A percentile compares a stretch with the other conserved stretches of the same genome.
phyloP scores from a whole-genome alignment of 192 early-diverging fungal species.

The Gryganskiella cystojenkinii region DNA sequence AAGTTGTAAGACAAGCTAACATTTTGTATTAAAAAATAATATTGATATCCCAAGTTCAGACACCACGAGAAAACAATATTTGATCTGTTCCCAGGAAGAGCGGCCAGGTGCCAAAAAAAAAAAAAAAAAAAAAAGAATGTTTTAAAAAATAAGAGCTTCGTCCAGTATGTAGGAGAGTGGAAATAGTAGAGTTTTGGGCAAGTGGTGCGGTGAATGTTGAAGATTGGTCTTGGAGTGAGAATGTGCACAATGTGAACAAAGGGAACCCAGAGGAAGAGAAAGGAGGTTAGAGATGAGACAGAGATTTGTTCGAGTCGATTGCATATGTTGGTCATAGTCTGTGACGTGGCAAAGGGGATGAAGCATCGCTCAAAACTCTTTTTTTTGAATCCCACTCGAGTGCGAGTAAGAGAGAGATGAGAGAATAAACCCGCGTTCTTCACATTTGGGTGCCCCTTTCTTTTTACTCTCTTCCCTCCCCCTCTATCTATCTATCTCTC shows the following conservation, averaged over 20 bases:
- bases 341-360: constrained; percentile 38
- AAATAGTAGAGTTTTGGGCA: too few species aligned
- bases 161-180: too few species aligned
- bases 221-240: too few species aligned
- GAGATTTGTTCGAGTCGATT: neutral
- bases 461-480: constrained; percentile 2
- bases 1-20: constrained; percentile 25
- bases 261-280: too few species aligned
- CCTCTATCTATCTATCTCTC: neutral
- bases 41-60: neutral
- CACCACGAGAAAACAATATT: too few species aligned
- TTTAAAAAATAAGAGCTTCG: too few species aligned
- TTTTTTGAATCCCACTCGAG: neutral
- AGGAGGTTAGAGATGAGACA: too few species aligned
- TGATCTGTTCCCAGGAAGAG: neutral
- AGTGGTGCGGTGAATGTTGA: too few species aligned
- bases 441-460: neutral
- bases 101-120: too few species aligned
- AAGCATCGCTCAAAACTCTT: neutral
- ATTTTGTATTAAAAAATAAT: neutral
- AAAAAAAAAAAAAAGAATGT: too few species aligned
- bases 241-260: too few species aligned
- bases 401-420: neutral
- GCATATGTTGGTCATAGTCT: neutral
- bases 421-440: neutral